Conservation (phyloP, 129 eudicot species). For the Lactuca sativa region DNA sequence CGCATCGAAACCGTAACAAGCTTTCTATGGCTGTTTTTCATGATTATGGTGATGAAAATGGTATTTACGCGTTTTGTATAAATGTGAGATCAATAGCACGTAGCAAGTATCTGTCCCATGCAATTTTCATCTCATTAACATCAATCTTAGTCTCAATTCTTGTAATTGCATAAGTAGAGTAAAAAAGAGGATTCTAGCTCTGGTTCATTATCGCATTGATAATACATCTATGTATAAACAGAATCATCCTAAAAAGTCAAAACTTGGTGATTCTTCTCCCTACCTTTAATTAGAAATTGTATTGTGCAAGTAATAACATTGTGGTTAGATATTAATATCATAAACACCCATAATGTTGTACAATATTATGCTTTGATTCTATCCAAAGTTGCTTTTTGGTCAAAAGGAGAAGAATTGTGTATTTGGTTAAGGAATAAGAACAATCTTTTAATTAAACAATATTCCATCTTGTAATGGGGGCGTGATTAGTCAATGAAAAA, state of each 20-base stretch:
- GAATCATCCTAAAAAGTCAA: slow-evolving; percentile 17
- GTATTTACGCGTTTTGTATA: not conserved
- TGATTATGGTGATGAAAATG: too few relatives aligned
- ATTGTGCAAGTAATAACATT: slow-evolving; percentile 19
- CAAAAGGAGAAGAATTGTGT: slow-evolving; percentile 37
- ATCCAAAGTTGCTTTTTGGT: slow-evolving; percentile 37
- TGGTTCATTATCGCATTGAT: too few relatives aligned
- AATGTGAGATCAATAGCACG: not conserved
- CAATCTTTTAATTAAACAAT: slow-evolving; percentile 33
- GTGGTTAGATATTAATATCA: slow-evolving; percentile 24
- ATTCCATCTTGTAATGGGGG: slow-evolving; percentile 21
- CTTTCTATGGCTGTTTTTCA: too few relatives aligned
- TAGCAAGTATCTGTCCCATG: too few relatives aligned
- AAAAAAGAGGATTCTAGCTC: too few relatives aligned
- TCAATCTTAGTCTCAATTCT: too few relatives aligned
- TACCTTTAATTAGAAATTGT: not conserved
- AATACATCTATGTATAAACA: not conserved
- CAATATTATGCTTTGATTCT: slow-evolving; percentile 35
- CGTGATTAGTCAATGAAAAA: slow-evolving; percentile 12
- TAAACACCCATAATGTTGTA: slow-evolving; percentile 31
- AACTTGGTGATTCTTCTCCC: slow-evolving; percentile 6
- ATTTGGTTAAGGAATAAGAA: slow-evolving; percentile 37
- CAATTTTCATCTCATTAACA: not conserved
- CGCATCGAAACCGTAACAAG: not conserved
- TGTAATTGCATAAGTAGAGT: too few relatives aligned